These are phyloP conservation scores for Aegilops umbellulata DNA, from an alignment of 176 grass and related monocot species.

Conservation along the genomic window DNA sequence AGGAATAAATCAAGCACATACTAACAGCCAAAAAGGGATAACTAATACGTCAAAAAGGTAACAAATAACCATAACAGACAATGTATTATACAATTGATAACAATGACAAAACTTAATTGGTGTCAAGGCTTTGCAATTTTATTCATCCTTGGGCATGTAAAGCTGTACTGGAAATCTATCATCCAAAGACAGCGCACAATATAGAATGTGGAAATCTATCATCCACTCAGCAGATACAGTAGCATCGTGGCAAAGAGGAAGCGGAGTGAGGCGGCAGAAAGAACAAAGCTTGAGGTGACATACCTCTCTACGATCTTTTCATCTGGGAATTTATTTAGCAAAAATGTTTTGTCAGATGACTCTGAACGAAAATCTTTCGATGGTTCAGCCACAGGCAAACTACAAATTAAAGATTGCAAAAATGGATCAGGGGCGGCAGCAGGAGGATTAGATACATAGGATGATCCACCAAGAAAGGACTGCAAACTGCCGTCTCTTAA, in stretches of 20 bases:
- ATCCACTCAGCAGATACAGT: constrained; percentile 50
- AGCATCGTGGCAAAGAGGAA: constrained; percentile 35
- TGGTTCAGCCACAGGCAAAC: constrained; percentile 65
- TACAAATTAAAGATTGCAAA: constrained; percentile 88
- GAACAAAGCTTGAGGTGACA: constrained; percentile 43
- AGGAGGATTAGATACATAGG: constrained; percentile 55
- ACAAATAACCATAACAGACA: not conserved
- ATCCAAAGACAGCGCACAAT: not conserved
- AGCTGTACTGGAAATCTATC: not conserved
- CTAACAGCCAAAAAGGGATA: not conserved
- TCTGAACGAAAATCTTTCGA: constrained; percentile 70
- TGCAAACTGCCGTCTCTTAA: constrained; percentile 74
- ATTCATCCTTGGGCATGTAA: not conserved
- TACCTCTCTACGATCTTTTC: constrained; percentile 73
- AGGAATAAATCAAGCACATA: constrained; percentile 9
- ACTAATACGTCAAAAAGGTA: not conserved
- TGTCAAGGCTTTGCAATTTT: not conserved
- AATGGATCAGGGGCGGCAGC: constrained; percentile 79
- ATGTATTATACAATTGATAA: not conserved
- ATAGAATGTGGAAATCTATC: constrained; percentile 16
- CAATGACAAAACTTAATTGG: not conserved
- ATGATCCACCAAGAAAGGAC: constrained; percentile 81
- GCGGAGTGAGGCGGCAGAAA: constrained; percentile 49
- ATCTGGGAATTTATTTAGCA: constrained; percentile 62
- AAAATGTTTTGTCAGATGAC: constrained; percentile 55